Evolutionary conservation across 2,329 filamentous ascomycete species (phyloP).

Genomic region (Scedosporium aurantiacum): DNA sequence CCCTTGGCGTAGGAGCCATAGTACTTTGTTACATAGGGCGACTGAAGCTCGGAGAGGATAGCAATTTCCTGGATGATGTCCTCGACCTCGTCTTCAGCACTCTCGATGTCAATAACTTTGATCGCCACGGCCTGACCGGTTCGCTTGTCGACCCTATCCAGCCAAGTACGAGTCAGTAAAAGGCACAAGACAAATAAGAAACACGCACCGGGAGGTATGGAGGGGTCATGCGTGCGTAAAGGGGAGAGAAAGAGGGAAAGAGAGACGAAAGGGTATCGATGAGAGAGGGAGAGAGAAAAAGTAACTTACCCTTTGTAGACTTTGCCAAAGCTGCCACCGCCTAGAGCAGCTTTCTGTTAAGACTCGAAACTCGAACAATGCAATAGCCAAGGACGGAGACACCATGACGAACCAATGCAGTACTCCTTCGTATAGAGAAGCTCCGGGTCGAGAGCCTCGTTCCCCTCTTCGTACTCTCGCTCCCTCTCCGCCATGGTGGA

Average conservation of each 20-base stretch:
- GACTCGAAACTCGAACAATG: constrained; percentile 14
- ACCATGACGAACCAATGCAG: constrained; percentile 57
- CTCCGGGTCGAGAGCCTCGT: constrained; percentile 68
- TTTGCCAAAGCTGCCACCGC: constrained; percentile 94
- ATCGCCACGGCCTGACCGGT: constrained; percentile 92
- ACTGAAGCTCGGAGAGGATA: constrained; percentile 90
- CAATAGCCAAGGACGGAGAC: neutral
- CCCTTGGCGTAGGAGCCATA: constrained; percentile 95
- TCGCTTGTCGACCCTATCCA: constrained; percentile 73
- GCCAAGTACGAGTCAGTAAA: neutral
- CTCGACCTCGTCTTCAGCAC: constrained; percentile 97
- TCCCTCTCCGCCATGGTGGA: constrained; percentile 36
- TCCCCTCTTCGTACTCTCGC: constrained; percentile 32
- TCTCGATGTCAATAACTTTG: constrained; percentile 98
- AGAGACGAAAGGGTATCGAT: neutral
- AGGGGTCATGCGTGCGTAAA: neutral
- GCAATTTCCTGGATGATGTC: constrained; percentile 99
- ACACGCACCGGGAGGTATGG: neutral
- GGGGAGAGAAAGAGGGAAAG: neutral
- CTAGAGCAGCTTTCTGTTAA: constrained; percentile 30
- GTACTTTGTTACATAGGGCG: constrained; percentile 94
- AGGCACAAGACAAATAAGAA: neutral
- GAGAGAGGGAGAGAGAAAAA: neutral
- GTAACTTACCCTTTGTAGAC: constrained; percentile 86
- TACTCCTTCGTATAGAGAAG: constrained; percentile 87